These are phyloP conservation scores for Paecilomyces sp. DNA, from an alignment of 2,329 filamentous ascomycete species.

Conservation along the genomic window DNA sequence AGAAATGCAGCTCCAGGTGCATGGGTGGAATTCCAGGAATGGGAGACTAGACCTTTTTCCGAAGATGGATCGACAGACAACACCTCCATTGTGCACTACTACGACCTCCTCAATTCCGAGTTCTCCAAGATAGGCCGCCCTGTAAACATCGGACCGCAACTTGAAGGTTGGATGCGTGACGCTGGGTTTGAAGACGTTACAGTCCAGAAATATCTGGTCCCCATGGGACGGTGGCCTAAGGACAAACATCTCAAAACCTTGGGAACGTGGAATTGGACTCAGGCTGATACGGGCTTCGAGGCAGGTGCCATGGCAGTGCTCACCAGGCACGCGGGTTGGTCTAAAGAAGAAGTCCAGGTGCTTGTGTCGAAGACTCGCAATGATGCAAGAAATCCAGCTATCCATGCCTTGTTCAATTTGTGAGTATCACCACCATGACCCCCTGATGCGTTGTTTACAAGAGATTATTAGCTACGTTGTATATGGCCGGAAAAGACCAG, in stretches of 20 bases:
- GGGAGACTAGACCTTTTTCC: not conserved
- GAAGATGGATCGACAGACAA: not conserved
- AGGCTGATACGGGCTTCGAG: not conserved
- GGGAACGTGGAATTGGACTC: not conserved
- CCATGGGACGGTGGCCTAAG: constrained; percentile 3
- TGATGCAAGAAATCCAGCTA: not conserved
- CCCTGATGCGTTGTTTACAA: not conserved
- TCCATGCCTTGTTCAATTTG: constrained; percentile 1
- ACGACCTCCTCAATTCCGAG: not conserved
- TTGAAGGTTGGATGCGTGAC: constrained; percentile 3
- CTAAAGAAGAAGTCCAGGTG: not conserved
- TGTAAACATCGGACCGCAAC: not conserved
- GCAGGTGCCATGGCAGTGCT: constrained; percentile 1
- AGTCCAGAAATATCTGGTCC: not conserved
- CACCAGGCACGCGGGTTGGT: not conserved
- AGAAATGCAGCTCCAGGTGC: not conserved
- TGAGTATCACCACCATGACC: not conserved
- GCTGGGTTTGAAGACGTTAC: constrained; percentile 1
- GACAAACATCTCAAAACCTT: not conserved
- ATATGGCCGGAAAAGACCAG: not conserved
- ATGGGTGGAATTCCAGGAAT: not conserved
- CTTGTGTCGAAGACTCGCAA: not conserved
- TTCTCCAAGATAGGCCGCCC: not conserved
- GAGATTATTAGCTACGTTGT: not conserved
- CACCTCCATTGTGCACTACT: constrained; percentile 6